These are phyloP conservation scores for Tetraselmis striata DNA, from an alignment of 139 green algal genomes.

Conservation along the genomic window DNA sequence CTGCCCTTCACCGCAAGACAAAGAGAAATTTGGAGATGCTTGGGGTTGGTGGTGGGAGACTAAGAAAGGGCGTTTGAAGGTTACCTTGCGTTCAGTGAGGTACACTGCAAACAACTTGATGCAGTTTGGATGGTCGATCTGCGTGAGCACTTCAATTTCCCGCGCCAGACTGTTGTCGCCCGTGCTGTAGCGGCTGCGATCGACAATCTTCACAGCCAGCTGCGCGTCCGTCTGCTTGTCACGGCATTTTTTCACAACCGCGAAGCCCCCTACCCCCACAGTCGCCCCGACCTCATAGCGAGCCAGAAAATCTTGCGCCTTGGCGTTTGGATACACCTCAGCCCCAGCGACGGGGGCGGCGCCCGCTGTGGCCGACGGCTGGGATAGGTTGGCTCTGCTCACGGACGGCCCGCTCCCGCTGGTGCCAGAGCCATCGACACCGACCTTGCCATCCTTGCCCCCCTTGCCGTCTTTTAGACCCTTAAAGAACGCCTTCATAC, in stretches of 20 bases:
- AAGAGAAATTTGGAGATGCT: no score
- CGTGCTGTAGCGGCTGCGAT: constrained; percentile 59
- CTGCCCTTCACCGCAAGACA: no score
- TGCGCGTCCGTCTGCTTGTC: constrained; percentile 52
- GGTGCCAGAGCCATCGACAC: background rate
- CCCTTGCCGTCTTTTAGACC: background rate
- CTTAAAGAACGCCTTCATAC: background rate
- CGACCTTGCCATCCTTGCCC: no score
- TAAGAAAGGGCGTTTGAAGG: no score
- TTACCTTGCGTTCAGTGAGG: constrained; percentile 50
- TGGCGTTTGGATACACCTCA: background rate
- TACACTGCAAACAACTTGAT: constrained; percentile 72
- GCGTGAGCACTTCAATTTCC: constrained; percentile 58
- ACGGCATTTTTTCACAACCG: constrained; percentile 67
- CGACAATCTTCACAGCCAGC: constrained; percentile 71
- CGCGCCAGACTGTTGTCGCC: constrained; percentile 67
- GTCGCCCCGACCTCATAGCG: constrained; percentile 67
- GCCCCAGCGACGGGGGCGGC: no score
- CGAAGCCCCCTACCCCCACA: constrained; percentile 67
- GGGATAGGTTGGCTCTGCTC: background rate
- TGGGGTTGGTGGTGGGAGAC: no score
- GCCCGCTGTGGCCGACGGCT: background rate
- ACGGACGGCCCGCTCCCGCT: background rate
- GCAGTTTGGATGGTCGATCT: constrained; percentile 69
- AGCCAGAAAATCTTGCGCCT: constrained; percentile 55